Base-by-base conservation (phyloP, 2,329 filamentous ascomycete species). In the Fusarium torreyae region DNA sequence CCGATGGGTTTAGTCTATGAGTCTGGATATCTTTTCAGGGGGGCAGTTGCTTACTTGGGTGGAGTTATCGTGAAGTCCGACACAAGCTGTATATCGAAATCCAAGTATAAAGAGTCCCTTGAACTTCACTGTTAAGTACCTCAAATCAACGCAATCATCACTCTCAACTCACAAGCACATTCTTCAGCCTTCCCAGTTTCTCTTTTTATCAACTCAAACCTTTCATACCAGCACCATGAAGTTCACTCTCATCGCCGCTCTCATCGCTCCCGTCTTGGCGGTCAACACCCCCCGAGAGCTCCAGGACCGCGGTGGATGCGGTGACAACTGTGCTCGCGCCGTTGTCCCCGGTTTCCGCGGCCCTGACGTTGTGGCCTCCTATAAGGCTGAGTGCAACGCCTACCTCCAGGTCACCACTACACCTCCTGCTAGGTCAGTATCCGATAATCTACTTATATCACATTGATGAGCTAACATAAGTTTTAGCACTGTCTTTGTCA, bases 271-370 rank as follows among this genome's bases (percentile, higher is more conserved):
- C 9, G 26, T 56, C 22, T 26, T 70, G 44, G 69, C 69, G 6
- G 26, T 59, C 49, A 63, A 63, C 15, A 54, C 68, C 17, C 69
- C 69, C 7, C 57, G 42, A 14, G 66, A 71, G 33, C 66, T 72
- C 8, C 45, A 70, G 6, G 58, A 49, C 5, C 69, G 69, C 6
- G 33, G 26, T 10, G 69, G 69, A 3, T 70, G 62, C 10, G 66
- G 53, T 8, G 69, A 70, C 17, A 72, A 72, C 46, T 72, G 69
- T 20, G 69, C 66, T 18, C 53, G 69, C 28, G 69, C 69, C 2
- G 69, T 72, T 34, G 67, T 59, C 2, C 69, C 69, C 5, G 66
- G 66, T 1, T 63, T 64, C 50, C 53, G 63, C 2, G 69, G 69
- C 2, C 56, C 62, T 4, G 17, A 42, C 0, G 59, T 65, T 2